A percentile compares a stretch with the other conserved stretches of the same genome.
These are phyloP conservation scores for Boehmeria nivea DNA, from an alignment of 306 rosid genomes.

Conservation along the genomic window DNA sequence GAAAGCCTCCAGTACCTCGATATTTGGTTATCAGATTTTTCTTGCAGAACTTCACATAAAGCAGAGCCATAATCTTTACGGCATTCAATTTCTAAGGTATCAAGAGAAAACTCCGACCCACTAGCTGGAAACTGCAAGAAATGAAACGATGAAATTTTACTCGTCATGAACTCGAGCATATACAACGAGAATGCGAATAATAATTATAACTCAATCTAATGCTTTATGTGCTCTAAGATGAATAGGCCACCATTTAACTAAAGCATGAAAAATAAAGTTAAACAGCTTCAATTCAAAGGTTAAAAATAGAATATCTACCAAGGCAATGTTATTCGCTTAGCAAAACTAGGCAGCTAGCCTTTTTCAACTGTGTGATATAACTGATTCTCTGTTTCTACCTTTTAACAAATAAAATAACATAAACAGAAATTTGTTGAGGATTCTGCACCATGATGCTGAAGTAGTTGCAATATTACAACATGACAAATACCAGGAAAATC, in stretches of 20 bases:
- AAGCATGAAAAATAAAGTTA: no score
- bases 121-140: constrained; percentile 69
- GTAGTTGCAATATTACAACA: neutral
- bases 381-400: neutral
- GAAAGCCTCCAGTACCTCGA: constrained; percentile 50
- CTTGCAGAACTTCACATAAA: constrained; percentile 67
- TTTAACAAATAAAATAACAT: neutral
- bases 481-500: constrained; percentile 8
- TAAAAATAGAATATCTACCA: no score
- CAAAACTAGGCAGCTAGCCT: no score
- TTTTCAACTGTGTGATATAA: no score
- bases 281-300: no score
- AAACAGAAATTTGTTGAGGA: neutral
- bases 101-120: constrained; percentile 48
- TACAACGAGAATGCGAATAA: no score
- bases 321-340: no score
- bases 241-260: no score
- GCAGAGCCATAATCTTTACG: constrained; percentile 68
- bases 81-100: constrained; percentile 55
- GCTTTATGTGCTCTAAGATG: no score
- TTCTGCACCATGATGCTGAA: neutral
- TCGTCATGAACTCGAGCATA: neutral
- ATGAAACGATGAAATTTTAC: constrained; percentile 4
- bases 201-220: neutral
- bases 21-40: constrained; percentile 43